Evolutionary conservation across 257 asterid genomes (phyloP), one percentile per base, ranked within the genome.

Genomic region (Primulina huaijiensis): DNA sequence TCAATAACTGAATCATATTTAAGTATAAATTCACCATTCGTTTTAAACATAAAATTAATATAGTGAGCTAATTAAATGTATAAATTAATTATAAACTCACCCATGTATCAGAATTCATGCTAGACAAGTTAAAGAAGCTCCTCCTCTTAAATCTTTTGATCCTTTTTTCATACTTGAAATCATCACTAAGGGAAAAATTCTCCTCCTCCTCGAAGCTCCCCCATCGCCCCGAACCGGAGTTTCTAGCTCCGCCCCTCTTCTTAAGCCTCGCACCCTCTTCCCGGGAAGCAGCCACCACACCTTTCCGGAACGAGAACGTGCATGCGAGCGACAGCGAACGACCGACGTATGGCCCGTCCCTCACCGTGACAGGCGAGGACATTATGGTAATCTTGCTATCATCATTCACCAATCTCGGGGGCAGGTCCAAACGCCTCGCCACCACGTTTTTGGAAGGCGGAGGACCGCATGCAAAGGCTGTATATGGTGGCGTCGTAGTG

Each of bases 371-470:
- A 0, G 96, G 90, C 27, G 95, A 91, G 62, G 87, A 68, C 64
- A 40, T 77, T 14, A 62, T 72, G n/a, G 82, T 77, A 64, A 79
- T 29, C 73, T 72, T 65, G 0, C 56, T 38, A n/a, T 69, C 84
- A 6, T 70, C 80, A 7, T 70, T 62, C 76, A 78, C 7, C 64
- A 83, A 60, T 64, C 95, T 84, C 2, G 96, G 91, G 8, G 96
- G 95, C 25, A 87, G 74, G 20, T 88, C 90, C 67, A 88, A 64
- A 50, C 89, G 76, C 82, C 91, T 82, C 8, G 58, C 88, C 0
- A 70, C 63, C 71, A 65, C 78, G 62, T 60, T 60, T 66, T 68
- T 73, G n/a, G 60, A 2, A 2, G 64, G 60, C 2, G 53, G 35
- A 8, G 52, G 35, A 8, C 50, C 33, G 7, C 11, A 11, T 35